Percentiles rank a stretch among this genome's conserved stretches.
phyloP scores from a whole-genome alignment of 805 yeast genomes.

The Candida ficus region DNA sequence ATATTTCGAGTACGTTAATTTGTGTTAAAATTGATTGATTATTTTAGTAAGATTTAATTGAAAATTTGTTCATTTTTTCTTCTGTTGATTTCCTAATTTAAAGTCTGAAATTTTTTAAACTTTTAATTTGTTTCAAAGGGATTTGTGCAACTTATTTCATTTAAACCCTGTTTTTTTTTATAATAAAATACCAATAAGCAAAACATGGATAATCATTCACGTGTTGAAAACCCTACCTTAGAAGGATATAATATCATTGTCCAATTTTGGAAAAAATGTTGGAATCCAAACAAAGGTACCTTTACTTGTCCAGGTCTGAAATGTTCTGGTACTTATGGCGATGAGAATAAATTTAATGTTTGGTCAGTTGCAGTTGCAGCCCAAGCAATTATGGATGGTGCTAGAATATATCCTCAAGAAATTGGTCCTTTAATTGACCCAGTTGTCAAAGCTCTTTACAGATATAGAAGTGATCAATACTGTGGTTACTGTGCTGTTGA shows the following conservation, averaged over 20 bases:
- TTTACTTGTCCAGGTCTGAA: slow-evolving; percentile 23
- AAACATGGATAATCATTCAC: neutral
- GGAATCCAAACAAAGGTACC: slow-evolving; percentile 20
- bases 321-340: slow-evolving; percentile 42
- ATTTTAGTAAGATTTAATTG: too few relatives aligned
- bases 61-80: too few relatives aligned
- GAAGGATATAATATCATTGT: slow-evolving; percentile 23
- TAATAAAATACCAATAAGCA: neutral
- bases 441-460: slow-evolving; percentile 43
- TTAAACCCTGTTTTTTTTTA: neutral
- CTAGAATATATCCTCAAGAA: slow-evolving; percentile 42
- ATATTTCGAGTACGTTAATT: too few relatives aligned
- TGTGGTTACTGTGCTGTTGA: slow-evolving; percentile 65
- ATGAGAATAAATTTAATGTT: slow-evolving; percentile 51
- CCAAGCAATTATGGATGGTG: slow-evolving; percentile 66
- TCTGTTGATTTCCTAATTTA: too few relatives aligned
- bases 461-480: slow-evolving; percentile 43
- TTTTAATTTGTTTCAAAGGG: too few relatives aligned
- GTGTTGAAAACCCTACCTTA: slow-evolving; percentile 19
- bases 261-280: slow-evolving; percentile 20
- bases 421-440: slow-evolving; percentile 49
- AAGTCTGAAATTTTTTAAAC: too few relatives aligned
- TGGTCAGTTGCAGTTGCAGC: slow-evolving; percentile 66
- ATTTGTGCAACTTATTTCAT: too few relatives aligned
- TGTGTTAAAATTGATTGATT: too few relatives aligned